Conservation (phyloP, 2,329 filamentous ascomycete genomes). For the Metarhizium sp. region DNA sequence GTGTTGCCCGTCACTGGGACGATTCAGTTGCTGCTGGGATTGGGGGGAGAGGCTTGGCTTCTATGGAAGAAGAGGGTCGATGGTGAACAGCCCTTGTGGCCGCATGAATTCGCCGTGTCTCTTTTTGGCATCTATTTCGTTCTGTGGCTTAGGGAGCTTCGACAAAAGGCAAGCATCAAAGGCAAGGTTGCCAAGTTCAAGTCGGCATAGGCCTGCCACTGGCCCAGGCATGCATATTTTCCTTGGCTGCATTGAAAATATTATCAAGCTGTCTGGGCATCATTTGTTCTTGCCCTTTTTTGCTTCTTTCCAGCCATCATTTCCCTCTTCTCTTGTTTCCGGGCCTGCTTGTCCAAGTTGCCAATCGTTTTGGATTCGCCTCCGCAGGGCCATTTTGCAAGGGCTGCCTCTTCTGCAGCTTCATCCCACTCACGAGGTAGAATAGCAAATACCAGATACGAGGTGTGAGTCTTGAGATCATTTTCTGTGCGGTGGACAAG, state of each 20-base stretch:
- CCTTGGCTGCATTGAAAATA: background rate
- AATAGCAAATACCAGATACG: slow-evolving; percentile 90
- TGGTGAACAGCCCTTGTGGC: background rate
- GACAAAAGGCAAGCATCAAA: background rate
- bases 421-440: slow-evolving; percentile 79
- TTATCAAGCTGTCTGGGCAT: slow-evolving; percentile 8
- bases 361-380: slow-evolving; percentile 43
- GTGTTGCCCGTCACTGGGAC: slow-evolving; percentile 6
- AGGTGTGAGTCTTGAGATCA: slow-evolving; percentile 92
- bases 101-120: slow-evolving; percentile 1
- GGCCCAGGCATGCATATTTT: background rate
- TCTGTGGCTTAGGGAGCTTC: background rate
- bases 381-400: slow-evolving; percentile 54
- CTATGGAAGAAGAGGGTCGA: slow-evolving; percentile 1
- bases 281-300: slow-evolving; percentile 20
- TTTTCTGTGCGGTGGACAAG: slow-evolving; percentile 73
- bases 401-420: slow-evolving; percentile 65
- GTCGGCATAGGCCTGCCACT: background rate
- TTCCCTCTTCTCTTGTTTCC: slow-evolving; percentile 48
- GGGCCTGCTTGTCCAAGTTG: slow-evolving; percentile 41
- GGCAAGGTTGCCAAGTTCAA: background rate
- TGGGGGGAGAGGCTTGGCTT: slow-evolving; percentile 5
- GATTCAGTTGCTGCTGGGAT: slow-evolving; percentile 7
- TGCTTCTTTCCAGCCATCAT: slow-evolving; percentile 37
- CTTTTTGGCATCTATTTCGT: slow-evolving; percentile 4